Evolutionary conservation across 768 basidiomycete genomes (phyloP).

Genomic region (Calocybe indica): DNA sequence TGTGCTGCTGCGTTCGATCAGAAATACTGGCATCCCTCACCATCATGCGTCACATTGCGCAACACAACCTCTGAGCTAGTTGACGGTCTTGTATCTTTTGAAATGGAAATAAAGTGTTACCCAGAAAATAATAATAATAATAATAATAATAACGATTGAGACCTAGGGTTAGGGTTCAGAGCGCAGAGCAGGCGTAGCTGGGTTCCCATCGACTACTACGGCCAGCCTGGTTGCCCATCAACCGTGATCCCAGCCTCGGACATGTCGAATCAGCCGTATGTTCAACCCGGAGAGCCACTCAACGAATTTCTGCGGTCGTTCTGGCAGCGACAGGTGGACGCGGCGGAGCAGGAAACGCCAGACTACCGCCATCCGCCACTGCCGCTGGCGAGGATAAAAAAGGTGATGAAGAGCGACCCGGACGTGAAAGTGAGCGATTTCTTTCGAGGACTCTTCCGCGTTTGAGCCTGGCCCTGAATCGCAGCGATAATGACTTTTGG

Average conservation of each 20-base stretch:
- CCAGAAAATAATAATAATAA: background rate
- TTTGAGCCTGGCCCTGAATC: conserved; percentile 4
- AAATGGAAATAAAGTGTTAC: background rate
- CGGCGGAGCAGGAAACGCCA: conserved; percentile 82
- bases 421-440: conserved; percentile 73
- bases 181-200: too few species aligned
- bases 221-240: background rate
- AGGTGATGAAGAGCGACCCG: conserved; percentile 98
- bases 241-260: background rate
- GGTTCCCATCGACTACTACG: too few species aligned
- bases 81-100: too few species aligned
- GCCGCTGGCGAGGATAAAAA: conserved; percentile 94
- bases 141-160: background rate
- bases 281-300: conserved; percentile 81
- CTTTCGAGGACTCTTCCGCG: conserved; percentile 14
- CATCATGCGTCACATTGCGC: conserved; percentile 55
- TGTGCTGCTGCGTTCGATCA: conserved; percentile 11
- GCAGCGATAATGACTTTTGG: background rate
- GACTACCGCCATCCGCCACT: conserved; percentile 86
- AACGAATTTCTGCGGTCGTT: conserved; percentile 82
- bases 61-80: conserved; percentile 27
- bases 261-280: conserved; percentile 49
- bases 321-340: conserved; percentile 86
- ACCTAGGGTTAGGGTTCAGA: conserved; percentile 10
- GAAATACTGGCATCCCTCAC: conserved; percentile 48